Conservation (phyloP, 1,139 yeast species). For the Scheffersomyces insectosa region DNA sequence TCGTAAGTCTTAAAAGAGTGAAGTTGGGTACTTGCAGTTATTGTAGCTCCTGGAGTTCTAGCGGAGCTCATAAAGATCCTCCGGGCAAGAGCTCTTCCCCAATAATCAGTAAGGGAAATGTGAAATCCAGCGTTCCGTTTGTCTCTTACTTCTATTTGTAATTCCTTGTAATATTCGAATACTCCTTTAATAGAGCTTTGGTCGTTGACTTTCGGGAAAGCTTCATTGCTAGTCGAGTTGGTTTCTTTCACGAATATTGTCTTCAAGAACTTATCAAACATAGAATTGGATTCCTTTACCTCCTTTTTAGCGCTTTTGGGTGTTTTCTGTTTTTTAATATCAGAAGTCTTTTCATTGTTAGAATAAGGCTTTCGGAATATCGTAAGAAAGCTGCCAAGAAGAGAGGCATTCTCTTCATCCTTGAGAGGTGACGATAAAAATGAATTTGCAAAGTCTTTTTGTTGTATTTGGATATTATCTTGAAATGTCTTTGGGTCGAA, state of each 20-base stretch:
- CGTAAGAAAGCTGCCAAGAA: slow-evolving; percentile 11
- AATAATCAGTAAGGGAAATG: slow-evolving; percentile 63
- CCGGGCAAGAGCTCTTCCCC: slow-evolving; percentile 63
- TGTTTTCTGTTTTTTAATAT: too few species aligned
- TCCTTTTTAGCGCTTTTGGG: not conserved
- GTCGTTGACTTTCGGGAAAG: not conserved
- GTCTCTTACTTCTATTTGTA: slow-evolving; percentile 53
- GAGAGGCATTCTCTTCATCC: slow-evolving; percentile 13
- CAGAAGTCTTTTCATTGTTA: not conserved
- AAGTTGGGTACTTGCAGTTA: slow-evolving; percentile 29
- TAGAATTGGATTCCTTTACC: not conserved
- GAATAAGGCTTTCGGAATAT: slow-evolving; percentile 7
- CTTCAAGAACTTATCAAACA: slow-evolving; percentile 1
- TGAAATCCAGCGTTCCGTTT: slow-evolving; percentile 56
- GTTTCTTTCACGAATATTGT: slow-evolving; percentile 1
- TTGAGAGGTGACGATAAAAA: slow-evolving; percentile 14
- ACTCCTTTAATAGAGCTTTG: slow-evolving; percentile 25
- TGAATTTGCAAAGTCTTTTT: not conserved
- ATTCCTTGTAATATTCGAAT: slow-evolving; percentile 46
- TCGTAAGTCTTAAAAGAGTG: slow-evolving; percentile 29
- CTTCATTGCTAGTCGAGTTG: not conserved
- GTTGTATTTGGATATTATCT: not conserved
- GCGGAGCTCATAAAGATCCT: slow-evolving; percentile 40
- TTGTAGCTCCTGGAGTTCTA: slow-evolving; percentile 38
- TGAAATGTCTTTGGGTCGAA: slow-evolving; percentile 29